Conservation (phyloP, 2,329 filamentous ascomycete genomes). For the Herpotrichia juniperi region DNA sequence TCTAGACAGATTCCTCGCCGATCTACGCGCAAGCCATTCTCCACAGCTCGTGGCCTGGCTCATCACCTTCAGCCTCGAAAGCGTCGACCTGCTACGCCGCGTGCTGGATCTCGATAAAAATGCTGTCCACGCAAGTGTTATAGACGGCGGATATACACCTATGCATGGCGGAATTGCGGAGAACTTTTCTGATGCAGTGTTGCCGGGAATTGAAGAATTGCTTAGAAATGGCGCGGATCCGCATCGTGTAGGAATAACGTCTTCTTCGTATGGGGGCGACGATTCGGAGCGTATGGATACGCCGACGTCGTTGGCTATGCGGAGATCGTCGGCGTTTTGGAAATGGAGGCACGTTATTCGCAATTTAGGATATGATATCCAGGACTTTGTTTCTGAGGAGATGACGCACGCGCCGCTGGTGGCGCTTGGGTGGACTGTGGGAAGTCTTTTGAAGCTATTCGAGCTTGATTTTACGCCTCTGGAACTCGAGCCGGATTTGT, state of each 20-base stretch:
- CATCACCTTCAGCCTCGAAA: neutral
- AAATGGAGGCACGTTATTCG: neutral
- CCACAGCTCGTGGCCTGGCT: neutral
- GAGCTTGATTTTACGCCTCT: neutral
- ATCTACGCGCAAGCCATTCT: neutral
- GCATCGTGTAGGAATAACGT: neutral
- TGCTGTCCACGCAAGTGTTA: neutral
- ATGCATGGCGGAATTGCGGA: neutral
- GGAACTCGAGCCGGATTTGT: neutral
- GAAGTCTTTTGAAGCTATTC: neutral
- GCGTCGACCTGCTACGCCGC: neutral
- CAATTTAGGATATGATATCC: neutral
- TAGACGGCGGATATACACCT: neutral
- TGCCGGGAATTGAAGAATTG: neutral
- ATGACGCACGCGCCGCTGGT: neutral
- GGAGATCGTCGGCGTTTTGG: neutral
- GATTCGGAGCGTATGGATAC: neutral
- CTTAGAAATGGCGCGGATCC: neutral
- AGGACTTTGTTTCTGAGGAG: neutral
- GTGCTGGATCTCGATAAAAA: neutral
- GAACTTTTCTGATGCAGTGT: neutral
- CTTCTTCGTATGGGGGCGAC: neutral
- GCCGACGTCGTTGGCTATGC: neutral
- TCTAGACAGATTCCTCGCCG: neutral
- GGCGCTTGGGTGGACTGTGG: neutral